These are phyloP conservation scores for Cyberlindnera subsufficiens DNA, from an alignment of 805 yeast genomes.

Conservation along the genomic window DNA sequence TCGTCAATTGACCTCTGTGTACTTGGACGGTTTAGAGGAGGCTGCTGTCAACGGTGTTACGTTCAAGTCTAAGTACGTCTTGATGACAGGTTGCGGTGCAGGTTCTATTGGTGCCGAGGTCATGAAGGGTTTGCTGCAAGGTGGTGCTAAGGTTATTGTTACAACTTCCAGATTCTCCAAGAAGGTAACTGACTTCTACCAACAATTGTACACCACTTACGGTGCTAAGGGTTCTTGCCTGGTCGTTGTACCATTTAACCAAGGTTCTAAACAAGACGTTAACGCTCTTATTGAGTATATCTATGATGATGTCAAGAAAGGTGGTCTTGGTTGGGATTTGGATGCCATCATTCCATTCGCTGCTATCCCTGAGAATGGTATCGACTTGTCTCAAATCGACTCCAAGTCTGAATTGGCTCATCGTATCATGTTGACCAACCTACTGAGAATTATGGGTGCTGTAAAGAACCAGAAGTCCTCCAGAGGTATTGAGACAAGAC, in stretches of 20 bases:
- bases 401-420: slow-evolving; percentile 97
- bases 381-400: slow-evolving; percentile 87
- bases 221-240: slow-evolving; percentile 92
- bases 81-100: slow-evolving; percentile 97
- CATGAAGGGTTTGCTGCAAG: slow-evolving; percentile 88
- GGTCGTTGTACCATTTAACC: slow-evolving; percentile 97
- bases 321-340: slow-evolving; percentile 96
- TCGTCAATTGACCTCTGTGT: slow-evolving; percentile 65
- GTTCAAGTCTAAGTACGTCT: slow-evolving; percentile 80
- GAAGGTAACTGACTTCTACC: slow-evolving; percentile 93
- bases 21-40: slow-evolving; percentile 84
- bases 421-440: slow-evolving; percentile 95
- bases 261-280: slow-evolving; percentile 93
- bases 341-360: slow-evolving; percentile 97
- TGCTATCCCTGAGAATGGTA: slow-evolving; percentile 98
- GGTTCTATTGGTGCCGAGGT: slow-evolving; percentile 98
- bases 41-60: slow-evolving; percentile 95
- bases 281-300: slow-evolving; percentile 79
- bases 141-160: slow-evolving; percentile 96
- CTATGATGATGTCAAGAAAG: slow-evolving; percentile 74
- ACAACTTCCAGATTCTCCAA: slow-evolving; percentile 95
- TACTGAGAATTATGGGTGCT: slow-evolving; percentile 86
- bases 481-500: slow-evolving; percentile 83
- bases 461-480: slow-evolving; percentile 79
- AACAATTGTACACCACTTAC: slow-evolving; percentile 82